Evolutionary conservation across 1,284 basidiomycete species (phyloP).

Genomic region (Sphagnurus paluster): DNA sequence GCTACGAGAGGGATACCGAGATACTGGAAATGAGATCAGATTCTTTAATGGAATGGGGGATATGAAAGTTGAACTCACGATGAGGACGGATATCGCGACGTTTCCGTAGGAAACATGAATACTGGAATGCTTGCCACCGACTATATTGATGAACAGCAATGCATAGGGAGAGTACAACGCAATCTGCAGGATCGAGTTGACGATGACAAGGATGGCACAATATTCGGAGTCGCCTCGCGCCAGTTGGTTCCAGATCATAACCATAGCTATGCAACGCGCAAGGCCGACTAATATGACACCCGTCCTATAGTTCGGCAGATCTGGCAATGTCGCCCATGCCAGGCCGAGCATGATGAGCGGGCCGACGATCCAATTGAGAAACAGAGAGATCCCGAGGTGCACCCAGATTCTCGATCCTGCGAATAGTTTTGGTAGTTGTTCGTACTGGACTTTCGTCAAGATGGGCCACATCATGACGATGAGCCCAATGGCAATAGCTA

Average conservation of each 20-base stretch:
- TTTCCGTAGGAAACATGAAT: conserved; percentile 65
- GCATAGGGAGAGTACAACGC: conserved; percentile 72
- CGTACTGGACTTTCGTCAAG: conserved; percentile 79
- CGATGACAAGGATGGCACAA: conserved; percentile 71
- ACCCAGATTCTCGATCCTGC: conserved; percentile 59
- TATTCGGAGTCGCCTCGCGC: conserved; percentile 75
- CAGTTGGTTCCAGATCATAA: conserved; percentile 85
- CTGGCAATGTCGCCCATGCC: conserved; percentile 86
- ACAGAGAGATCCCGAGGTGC: conserved; percentile 70
- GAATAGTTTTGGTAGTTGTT: conserved; percentile 64
- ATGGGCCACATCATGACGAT: conserved; percentile 94
- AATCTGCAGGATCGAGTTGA: conserved; percentile 73
- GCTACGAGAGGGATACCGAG: conserved; percentile 6
- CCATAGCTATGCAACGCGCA: conserved; percentile 75
- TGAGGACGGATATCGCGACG: conserved; percentile 77
- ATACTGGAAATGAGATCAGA: background rate
- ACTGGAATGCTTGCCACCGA: conserved; percentile 45
- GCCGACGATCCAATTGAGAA: conserved; percentile 83
- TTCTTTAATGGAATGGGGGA: too few species aligned
- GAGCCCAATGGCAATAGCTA: conserved; percentile 76
- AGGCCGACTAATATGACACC: conserved; percentile 61
- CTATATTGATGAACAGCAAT: conserved; percentile 64
- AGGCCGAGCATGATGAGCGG: conserved; percentile 81
- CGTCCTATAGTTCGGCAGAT: conserved; percentile 64
- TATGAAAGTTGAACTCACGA: conserved; percentile 44